Evolutionary conservation across 768 basidiomycete genomes (phyloP), one percentile per base, ranked within the genome.

Genomic region (Leccinum truebloodii): DNA sequence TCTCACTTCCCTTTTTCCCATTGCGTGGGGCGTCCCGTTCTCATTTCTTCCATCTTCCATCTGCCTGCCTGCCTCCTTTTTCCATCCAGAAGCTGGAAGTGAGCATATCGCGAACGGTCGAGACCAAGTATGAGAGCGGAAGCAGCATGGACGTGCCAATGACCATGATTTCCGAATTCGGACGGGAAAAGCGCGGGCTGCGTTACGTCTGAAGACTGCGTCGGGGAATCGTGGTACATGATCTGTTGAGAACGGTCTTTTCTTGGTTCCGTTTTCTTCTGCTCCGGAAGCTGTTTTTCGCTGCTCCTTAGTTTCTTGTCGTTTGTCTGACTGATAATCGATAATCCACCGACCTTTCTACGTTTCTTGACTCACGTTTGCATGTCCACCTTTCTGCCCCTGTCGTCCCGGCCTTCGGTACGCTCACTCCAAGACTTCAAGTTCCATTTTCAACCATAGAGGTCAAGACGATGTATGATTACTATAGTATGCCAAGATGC

Each of bases 51-150:
- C 1, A 24, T 20, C 14, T 34, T 22, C 9, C 28, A 4, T 32
- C 16, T 39, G 16, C 37, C 16, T 18, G 30, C 18, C 7, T 41
- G 28, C n/a, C 49, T 28, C 18, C 26, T 26, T 22, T 28, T 28
- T 53, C 14, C 22, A 3, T 58, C 9, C 24, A 28, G 20, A 41
- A 65, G 65, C 63, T 63, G 3, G 59, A 72, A 60, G 68, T 72
- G 16, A 64, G 22, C 22, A 41, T 71, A 28, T 62, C 63, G 24
- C 63, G 24, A 10, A 68, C 53, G 7, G 57, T 70, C 22, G 64
- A 60, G 22, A 39, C 66, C 16, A 70, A 61, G 55, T 56, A 56
- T 30, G 69, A 68, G 34, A 41, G 39, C 41, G 24, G 44, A 12
- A 46, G 2, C 39, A 54, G 50, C 0, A 1, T 54, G 12, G 61